Evolutionary conservation across 768 basidiomycete species (phyloP).

Genomic region (Rhodotorula toruloides): DNA sequence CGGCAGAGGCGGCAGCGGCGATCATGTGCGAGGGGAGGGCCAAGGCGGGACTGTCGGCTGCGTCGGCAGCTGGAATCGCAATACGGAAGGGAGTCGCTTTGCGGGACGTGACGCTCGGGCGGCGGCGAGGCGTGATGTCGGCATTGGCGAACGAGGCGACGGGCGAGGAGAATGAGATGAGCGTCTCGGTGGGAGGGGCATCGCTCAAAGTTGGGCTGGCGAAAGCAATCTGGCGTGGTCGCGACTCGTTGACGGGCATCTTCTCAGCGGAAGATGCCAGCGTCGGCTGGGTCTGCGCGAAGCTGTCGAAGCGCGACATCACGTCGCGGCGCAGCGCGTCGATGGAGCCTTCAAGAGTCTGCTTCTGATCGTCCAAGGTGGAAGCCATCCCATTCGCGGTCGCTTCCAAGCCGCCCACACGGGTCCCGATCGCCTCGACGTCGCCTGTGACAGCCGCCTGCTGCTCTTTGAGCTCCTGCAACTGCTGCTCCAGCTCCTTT

Average conservation of each 20-base stretch:
- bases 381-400: too few species aligned
- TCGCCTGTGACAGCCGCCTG: too few species aligned
- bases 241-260: too few species aligned
- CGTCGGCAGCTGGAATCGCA: background rate
- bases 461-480: too few species aligned
- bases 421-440: too few species aligned
- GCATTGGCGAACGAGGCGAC: constrained; percentile 4
- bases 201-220: background rate
- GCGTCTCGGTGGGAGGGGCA: constrained; percentile 5
- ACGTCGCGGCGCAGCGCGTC: background rate
- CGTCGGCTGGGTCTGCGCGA: background rate
- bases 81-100: constrained; percentile 5
- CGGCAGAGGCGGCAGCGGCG: background rate
- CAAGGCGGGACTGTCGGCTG: background rate
- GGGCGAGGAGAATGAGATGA: constrained; percentile 10
- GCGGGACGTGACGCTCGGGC: background rate
- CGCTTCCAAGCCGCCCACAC: too few species aligned
- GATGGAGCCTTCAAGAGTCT: background rate
- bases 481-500: too few species aligned
- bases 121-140: background rate
- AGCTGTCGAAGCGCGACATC: background rate
- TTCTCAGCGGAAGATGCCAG: background rate
- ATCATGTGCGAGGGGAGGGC: constrained; percentile 14
- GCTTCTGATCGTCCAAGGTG: too few species aligned
- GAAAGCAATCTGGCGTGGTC: background rate